Conservation (phyloP, 495 filamentous ascomycete species). For the Neurospora sp. region DNA sequence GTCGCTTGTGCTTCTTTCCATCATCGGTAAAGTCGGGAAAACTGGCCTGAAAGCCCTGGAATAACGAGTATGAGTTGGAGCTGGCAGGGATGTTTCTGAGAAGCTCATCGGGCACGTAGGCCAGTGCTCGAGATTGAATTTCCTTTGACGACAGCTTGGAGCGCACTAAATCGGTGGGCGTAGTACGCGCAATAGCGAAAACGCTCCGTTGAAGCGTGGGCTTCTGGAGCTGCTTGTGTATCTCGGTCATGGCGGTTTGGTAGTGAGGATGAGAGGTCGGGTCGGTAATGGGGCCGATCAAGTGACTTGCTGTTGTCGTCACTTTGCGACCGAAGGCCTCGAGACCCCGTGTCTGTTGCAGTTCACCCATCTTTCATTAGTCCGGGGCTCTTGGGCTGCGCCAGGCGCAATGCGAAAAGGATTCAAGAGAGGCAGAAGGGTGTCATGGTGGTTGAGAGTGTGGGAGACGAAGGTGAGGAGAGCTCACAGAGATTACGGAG, state of each 20-base stretch:
- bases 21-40: conserved; percentile 64
- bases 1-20: conserved; percentile 58
- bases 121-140: conserved; percentile 88
- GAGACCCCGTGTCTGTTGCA: conserved; percentile 65
- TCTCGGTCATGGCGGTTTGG: conserved; percentile 74
- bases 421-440: background rate
- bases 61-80: conserved; percentile 78
- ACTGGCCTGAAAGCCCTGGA: conserved; percentile 91
- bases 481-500: conserved; percentile 42
- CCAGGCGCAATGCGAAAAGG: background rate
- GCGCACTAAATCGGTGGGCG: conserved; percentile 83
- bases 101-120: conserved; percentile 84
- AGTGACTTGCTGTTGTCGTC: conserved; percentile 80
- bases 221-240: conserved; percentile 76
- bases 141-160: conserved; percentile 84
- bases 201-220: conserved; percentile 79
- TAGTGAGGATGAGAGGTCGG: conserved; percentile 53
- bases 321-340: conserved; percentile 94
- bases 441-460: background rate
- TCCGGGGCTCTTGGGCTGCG: background rate
- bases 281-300: conserved; percentile 65
- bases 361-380: background rate
- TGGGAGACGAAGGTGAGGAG: background rate
- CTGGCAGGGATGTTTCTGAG: conserved; percentile 77
- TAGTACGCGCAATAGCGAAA: conserved; percentile 78